Base-by-base conservation (phyloP, 306 rosid genomes). In the Prunus mira region DNA sequence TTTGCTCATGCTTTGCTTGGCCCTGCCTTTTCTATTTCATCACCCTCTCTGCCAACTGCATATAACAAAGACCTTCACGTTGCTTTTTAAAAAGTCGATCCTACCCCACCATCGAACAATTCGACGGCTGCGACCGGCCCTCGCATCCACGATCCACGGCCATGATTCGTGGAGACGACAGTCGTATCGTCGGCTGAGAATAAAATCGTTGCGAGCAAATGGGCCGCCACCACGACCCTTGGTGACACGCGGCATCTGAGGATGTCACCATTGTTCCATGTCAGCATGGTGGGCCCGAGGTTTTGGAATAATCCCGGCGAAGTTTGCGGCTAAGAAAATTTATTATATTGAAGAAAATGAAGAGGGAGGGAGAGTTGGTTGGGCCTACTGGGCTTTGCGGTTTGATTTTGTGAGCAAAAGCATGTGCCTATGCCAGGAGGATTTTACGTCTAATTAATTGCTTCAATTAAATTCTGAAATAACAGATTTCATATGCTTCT, bases 401-500 rank as follows among this genome's bases (percentile, higher is more conserved):
- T 79, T 91, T 91, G 91, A 91, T 63, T 89, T 87, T 89, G 72
- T 32, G 86, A 74, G 70, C 88, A 47, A 7, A 45, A 12, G 69
- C 90, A 91, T 82, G 93, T 89, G 96, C 86, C 71, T 50, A 25
- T 81, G 86, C 82, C 86, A 79, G 78, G 51, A 43, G 65, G 34
- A 67, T 65, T 68, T 75, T 73, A 61, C 14, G 68, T 22, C 38
- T 38, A 56, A 62, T 69, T 65, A 57, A 80, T 72, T 19, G 46
- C 24, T 51, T 27, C 20, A 50, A 49, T 78, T 43, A 14, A 50
- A 62, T 56, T 2, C 14, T 17, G 52, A 9, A 68, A 45, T 41
- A 63, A 28, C 18, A 58, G 46, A 55, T 9, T 38, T 46, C 78
- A 46, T 51, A 67, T 61, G 67, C 71, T 58, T 74, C 74, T 6